Conservation (phyloP, 371 early-diverging fungal genomes). For the Actinomortierella ambigua region DNA sequence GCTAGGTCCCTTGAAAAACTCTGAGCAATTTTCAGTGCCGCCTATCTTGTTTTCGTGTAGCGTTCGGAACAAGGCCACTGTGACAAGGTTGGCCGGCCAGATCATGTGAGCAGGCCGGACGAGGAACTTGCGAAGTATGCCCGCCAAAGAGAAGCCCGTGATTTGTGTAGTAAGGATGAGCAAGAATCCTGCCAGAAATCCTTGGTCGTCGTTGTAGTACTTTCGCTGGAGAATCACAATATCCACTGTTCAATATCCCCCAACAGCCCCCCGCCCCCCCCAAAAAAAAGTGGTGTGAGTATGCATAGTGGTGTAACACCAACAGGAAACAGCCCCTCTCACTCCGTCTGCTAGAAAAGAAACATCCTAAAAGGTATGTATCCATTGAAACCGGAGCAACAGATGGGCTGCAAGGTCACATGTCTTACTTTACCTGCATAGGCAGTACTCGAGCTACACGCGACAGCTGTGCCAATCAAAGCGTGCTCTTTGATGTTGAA, state of each 20-base stretch:
- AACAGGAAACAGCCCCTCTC: conserved; percentile 35
- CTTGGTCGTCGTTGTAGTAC: conserved; percentile 65
- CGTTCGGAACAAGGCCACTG: conserved; percentile 70
- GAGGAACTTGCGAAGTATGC: conserved; percentile 69
- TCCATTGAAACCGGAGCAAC: too few relatives aligned
- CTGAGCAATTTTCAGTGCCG: neutral
- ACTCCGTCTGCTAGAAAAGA: conserved; percentile 5
- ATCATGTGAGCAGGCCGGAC: conserved; percentile 80
- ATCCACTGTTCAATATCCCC: conserved; percentile 50
- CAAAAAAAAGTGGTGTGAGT: conserved; percentile 28
- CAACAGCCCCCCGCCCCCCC: conserved; percentile 28
- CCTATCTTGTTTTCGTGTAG: conserved; percentile 52
- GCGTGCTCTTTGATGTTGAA: conserved; percentile 81
- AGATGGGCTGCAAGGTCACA: too few relatives aligned
- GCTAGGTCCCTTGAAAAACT: neutral
- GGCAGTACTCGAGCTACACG: conserved; percentile 57
- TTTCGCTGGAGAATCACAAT: conserved; percentile 69
- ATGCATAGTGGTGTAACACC: too few relatives aligned
- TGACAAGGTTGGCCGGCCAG: conserved; percentile 79
- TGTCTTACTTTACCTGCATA: conserved; percentile 64
- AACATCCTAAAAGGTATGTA: too few relatives aligned
- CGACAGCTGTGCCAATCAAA: conserved; percentile 52
- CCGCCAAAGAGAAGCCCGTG: conserved; percentile 84
- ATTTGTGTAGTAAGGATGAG: conserved; percentile 73
- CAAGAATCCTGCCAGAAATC: conserved; percentile 59